These are phyloP conservation scores for Leavenworthia alabamica DNA, from an alignment of 345 rosid genomes.

Conservation along the genomic window DNA sequence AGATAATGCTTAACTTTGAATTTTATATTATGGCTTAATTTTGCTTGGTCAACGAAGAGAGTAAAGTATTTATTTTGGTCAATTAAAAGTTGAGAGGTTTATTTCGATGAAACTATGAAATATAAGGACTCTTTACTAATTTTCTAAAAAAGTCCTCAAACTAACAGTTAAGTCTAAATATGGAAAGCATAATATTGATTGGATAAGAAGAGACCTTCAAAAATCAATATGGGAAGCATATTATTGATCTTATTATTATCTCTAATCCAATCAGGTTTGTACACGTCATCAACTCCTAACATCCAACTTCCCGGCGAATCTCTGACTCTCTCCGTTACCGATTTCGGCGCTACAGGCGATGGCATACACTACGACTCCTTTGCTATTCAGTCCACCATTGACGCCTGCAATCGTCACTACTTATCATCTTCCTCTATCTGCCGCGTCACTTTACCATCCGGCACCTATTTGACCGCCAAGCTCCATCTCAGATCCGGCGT, in stretches of 20 bases:
- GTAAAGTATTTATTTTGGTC: too few relatives aligned
- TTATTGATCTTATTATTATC: slow-evolving; percentile 19
- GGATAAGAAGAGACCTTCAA: background rate
- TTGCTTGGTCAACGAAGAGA: too few relatives aligned
- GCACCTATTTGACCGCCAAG: slow-evolving; percentile 74
- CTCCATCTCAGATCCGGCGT: slow-evolving; percentile 59
- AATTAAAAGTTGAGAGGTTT: too few relatives aligned
- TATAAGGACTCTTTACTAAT: too few relatives aligned
- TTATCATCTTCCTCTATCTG: slow-evolving; percentile 35
- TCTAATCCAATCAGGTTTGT: slow-evolving; percentile 28
- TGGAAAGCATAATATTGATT: too few relatives aligned
- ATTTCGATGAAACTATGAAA: too few relatives aligned
- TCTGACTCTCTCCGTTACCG: slow-evolving; percentile 37
- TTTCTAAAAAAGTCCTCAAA: too few relatives aligned
- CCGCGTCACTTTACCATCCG: slow-evolving; percentile 64
- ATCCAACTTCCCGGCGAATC: slow-evolving; percentile 25
- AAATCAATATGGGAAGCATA: background rate
- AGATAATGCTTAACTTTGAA: too few relatives aligned
- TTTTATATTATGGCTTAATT: too few relatives aligned
- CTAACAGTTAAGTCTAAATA: too few relatives aligned
- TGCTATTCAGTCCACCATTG: slow-evolving; percentile 70
- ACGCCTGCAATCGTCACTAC: slow-evolving; percentile 45
- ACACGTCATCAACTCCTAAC: slow-evolving; percentile 30
- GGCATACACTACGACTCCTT: slow-evolving; percentile 64
- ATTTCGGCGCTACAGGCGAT: slow-evolving; percentile 83